phyloP scores from a whole-genome alignment of 1,139 yeast species.

The Eremothecium cymbalariae region DNA sequence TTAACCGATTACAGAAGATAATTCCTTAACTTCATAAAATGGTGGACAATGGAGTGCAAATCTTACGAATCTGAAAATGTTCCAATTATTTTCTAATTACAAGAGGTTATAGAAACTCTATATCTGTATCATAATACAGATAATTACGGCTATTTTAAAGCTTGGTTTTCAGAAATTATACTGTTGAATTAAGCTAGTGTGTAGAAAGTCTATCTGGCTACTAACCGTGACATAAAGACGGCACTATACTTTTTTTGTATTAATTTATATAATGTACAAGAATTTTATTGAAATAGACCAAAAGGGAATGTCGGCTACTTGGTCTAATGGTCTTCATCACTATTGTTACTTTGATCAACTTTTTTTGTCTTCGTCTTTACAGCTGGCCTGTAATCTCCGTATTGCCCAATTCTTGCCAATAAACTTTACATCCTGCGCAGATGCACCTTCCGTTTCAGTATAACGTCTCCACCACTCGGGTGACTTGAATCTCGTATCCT shows the following conservation, averaged over 20 bases:
- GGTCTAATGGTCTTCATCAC: constrained; percentile 5
- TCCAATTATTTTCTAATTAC: too few relatives aligned
- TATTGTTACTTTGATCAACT: constrained; percentile 2
- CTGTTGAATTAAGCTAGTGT: too few relatives aligned
- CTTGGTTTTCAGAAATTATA: too few relatives aligned
- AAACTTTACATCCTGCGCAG: constrained; percentile 60
- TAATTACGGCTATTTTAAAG: too few relatives aligned
- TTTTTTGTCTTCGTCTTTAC: constrained; percentile 32
- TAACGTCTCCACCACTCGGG: constrained; percentile 67
- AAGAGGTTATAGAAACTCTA: too few relatives aligned
- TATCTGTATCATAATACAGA: too few relatives aligned
- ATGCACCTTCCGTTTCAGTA: constrained; percentile 54
- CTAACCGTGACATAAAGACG: too few relatives aligned
- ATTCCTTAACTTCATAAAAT: too few relatives aligned
- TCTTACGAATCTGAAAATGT: too few relatives aligned
- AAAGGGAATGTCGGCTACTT: neutral
- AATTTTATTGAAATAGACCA: neutral
- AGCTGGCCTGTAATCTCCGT: constrained; percentile 52
- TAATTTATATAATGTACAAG: neutral
- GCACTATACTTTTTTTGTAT: neutral
- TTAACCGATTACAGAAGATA: too few relatives aligned
- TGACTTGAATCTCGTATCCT: constrained; percentile 54
- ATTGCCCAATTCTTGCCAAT: constrained; percentile 78
- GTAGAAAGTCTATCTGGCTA: too few relatives aligned
- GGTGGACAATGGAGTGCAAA: too few relatives aligned